Evolutionary conservation across 345 rosid genomes (phyloP), one percentile per base, ranked within the genome.

Genomic region (Euphorbia pulcherrima): DNA sequence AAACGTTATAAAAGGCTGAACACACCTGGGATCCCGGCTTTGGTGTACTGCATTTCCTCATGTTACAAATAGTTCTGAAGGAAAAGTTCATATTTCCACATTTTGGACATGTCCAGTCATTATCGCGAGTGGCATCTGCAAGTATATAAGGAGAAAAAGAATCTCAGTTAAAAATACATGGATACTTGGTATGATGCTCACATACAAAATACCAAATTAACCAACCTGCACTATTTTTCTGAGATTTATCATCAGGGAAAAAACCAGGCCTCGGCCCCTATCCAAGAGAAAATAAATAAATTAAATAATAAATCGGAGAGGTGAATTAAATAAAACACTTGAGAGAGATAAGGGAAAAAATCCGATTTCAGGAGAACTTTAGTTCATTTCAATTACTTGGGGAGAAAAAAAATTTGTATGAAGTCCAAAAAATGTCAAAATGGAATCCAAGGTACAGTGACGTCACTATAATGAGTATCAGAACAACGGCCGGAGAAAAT

Each of bases 1-100:
- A 69, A 35, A 23, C n/a, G n/a, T n/a, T n/a, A n/a, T n/a, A n/a
- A 30, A 20, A 55, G 64, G 57, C 8, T 68, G 69, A 62, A 80
- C 85, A 74, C 74, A 95, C 99, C 97, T 89, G 97, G 60, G 97
- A 79, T 39, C 90, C 97, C 39, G 97, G 99, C 85, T 88, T 94
- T 46, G 97, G 93, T 12, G 97, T 94, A 77, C 87, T 94, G 88
- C 99, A 94, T 75, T 91, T 94, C 78, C 99, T 85, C 99, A 94
- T 94, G 87, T 94, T 94, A 83, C 99, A 94, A 74, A 92, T 81
- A 65, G 82, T 82, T 83, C 99, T 84, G 66, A 92, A 94, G 35
- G 99, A 94, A 76, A 94, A 94, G 82, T 94, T 94, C 51, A 94
- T 78, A 70, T 94, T 94, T 51, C 97, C 99, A 76, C 99, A 94